Evolutionary conservation across 305 asterid species (phyloP).

Genomic region (Stenogyne calaminthoides): DNA sequence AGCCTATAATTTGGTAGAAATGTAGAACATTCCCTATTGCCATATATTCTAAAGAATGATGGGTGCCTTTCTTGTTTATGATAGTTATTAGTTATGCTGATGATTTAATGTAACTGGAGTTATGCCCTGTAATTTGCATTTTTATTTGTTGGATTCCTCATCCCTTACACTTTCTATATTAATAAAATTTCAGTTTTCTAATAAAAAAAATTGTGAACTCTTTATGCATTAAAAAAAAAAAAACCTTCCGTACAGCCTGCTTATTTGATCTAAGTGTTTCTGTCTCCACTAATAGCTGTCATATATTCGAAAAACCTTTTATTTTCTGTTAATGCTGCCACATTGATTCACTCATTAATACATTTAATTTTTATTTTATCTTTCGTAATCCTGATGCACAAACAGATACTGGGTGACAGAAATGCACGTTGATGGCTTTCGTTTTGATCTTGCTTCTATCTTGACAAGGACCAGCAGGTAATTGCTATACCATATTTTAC

Average conservation of each 20-base stretch:
- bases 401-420: slow-evolving; percentile 97
- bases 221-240: neutral
- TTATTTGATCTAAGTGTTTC: slow-evolving; percentile 8
- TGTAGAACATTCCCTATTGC: neutral
- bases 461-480: slow-evolving; percentile 97
- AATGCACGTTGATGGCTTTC: slow-evolving; percentile 97
- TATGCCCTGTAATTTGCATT: neutral
- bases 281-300: neutral
- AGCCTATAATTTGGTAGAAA: neutral
- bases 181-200: neutral
- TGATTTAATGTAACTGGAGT: neutral
- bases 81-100: neutral
- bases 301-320: slow-evolving; percentile 1
- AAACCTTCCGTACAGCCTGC: neutral
- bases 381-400: slow-evolving; percentile 44
- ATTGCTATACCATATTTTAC: slow-evolving; percentile 25
- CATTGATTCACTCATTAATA: slow-evolving; percentile 28
- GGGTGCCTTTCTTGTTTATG: neutral
- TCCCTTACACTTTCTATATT: neutral
- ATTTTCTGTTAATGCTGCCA: slow-evolving; percentile 23
- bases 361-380: slow-evolving; percentile 39
- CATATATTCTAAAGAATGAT: slow-evolving; percentile 5
- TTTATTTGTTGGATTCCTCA: neutral
- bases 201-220: neutral
- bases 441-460: slow-evolving; percentile 98